Evolutionary conservation across 192 early-diverging fungal genomes (phyloP), one percentile per base, ranked within the genome.

Genomic region (Radiomyces spectabilis): DNA sequence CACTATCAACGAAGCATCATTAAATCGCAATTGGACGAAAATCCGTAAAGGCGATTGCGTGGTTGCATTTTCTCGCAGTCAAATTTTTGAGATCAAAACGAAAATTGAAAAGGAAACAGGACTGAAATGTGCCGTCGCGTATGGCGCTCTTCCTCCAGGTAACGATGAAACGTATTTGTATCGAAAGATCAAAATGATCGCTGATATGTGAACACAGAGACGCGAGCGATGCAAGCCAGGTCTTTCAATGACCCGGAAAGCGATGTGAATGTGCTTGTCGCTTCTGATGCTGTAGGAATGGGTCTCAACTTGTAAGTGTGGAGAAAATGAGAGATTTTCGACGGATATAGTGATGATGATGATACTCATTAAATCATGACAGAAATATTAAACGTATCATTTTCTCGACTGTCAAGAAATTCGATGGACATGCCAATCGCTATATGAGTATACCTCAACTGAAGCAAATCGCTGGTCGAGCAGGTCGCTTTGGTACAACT

Each of bases 251-350:
- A 92, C 50, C 85, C 84, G 1, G 49, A 74, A 12, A 80, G 79
- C 47, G 82, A 72, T 6, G 87, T 85, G 51, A 81, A 92, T 50
- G 85, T 96, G 4, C 68, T 98, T 18, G 88, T 98, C 12, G 93
- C 95, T 4, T 91, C 89, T 51, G 95, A 98, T 73, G 95, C 95
- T 0, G 82, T 98, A 41, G 95, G 95, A 21, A 98, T 98, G 95
- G 95, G 95, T 0, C 74, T 95, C 9, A 98, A 98, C 65, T 56
- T 98, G 83, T 87, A 63, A 53, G 76, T 69, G n/a, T 34, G 19
- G 24, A 54, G n/a, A 18, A 30, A 31, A 25, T 30, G 35, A 41
- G 40, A 42, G 41, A 22, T 2, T 27, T 25, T n/a, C n/a, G n/a
- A n/a, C n/a, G n/a, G n/a, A n/a, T n/a, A n/a, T n/a, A n/a, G n/a